Evolutionary conservation across 2,329 filamentous ascomycete genomes (phyloP).

Genomic region (Aspergillus sp.): DNA sequence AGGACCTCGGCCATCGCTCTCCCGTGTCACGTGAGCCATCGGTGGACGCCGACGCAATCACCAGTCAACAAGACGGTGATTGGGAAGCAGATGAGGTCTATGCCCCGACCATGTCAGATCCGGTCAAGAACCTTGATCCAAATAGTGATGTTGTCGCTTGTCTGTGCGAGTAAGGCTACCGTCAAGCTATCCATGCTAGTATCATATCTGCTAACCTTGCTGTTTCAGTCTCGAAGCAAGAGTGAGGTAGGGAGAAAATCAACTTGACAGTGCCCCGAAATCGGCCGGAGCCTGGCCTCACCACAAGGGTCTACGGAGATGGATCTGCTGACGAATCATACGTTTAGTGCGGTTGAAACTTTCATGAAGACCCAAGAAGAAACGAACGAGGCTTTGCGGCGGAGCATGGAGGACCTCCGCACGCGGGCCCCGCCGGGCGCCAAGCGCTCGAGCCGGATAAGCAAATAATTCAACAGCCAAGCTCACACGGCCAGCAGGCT

Average conservation of each 20-base stretch:
- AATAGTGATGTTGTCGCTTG: not conserved
- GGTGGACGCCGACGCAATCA: not conserved
- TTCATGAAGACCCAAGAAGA: not conserved
- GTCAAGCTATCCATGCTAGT: not conserved
- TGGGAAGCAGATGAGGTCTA: not conserved
- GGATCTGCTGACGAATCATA: not conserved
- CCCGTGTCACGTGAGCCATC: not conserved
- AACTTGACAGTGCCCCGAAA: not conserved
- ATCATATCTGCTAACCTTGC: not conserved
- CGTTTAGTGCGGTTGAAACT: not conserved
- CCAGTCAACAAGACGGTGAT: not conserved
- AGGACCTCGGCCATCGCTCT: not conserved
- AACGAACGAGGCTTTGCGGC: not conserved
- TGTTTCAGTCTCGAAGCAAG: not conserved
- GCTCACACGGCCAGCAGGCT: not conserved
- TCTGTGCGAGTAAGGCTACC: not conserved
- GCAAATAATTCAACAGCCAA: not conserved
- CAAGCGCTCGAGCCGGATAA: not conserved
- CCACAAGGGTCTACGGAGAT: not conserved
- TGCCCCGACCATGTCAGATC: not conserved
- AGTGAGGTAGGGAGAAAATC: not conserved
- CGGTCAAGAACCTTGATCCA: not conserved
- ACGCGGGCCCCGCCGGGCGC: not conserved
- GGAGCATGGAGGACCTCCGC: not conserved
- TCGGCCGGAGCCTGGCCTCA: not conserved